These are phyloP conservation scores for Cladorrhinum sp. DNA, from an alignment of 2,329 filamentous ascomycete species.

Conservation along the genomic window DNA sequence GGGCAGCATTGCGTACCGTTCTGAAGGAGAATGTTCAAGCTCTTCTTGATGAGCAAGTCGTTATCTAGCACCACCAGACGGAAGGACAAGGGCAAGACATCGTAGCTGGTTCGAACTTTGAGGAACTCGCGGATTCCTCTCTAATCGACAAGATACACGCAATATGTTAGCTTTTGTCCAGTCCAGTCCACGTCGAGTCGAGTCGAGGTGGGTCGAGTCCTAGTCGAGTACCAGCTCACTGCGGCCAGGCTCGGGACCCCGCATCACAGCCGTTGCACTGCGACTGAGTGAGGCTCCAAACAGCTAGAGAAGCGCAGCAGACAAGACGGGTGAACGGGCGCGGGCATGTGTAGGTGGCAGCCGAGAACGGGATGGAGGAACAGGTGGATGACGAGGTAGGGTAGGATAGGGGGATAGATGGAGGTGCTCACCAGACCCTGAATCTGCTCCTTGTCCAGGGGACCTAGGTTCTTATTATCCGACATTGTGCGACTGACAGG, in stretches of 20 bases:
- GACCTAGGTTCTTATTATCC: slow-evolving; percentile 49
- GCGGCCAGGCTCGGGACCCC: slow-evolving; percentile 21
- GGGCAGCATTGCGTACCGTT: slow-evolving; percentile 61
- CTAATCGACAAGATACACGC: slow-evolving; percentile 43
- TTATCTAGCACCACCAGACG: slow-evolving; percentile 95
- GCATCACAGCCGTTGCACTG: slow-evolving; percentile 18
- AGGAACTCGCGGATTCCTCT: slow-evolving; percentile 92
- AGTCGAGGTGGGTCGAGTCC: not conserved
- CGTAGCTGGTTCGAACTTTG: slow-evolving; percentile 93
- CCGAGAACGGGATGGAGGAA: not conserved
- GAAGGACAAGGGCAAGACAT: slow-evolving; percentile 94
- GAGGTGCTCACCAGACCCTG: slow-evolving; percentile 66
- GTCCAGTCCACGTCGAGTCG: not conserved
- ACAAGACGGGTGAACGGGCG: slow-evolving; percentile 6
- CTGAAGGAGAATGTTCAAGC: slow-evolving; percentile 88
- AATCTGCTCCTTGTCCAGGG: slow-evolving; percentile 72
- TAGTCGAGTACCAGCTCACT: not conserved
- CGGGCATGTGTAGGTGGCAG: slow-evolving; percentile 1
- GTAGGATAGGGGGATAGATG: slow-evolving; percentile 6
- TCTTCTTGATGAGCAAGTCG: slow-evolving; percentile 93
- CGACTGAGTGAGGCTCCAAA: not conserved
- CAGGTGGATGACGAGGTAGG: not conserved
- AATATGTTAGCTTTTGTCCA: slow-evolving; percentile 13
- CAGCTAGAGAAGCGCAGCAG: not conserved
- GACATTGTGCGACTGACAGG: slow-evolving; percentile 40